Conservation (phyloP, 352 stramenopile genomes). For the Globisporangium cylindrosporum region DNA sequence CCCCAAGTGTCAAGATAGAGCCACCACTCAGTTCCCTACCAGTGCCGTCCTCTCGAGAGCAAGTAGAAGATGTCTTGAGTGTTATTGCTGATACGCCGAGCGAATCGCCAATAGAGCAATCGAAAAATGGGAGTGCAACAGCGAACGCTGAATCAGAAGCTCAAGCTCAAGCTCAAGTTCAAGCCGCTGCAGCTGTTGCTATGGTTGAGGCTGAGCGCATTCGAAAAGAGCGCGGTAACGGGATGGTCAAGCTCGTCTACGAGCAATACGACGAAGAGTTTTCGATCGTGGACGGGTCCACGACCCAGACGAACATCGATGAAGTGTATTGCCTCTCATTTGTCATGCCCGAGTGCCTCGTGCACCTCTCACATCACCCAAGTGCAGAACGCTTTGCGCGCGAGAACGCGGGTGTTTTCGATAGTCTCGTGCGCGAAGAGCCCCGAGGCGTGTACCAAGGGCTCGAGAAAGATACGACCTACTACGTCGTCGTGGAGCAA, state of each 20-base stretch:
- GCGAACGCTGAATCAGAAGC: neutral
- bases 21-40: neutral
- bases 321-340: constrained; percentile 88
- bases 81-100: neutral
- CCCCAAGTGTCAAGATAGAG: neutral
- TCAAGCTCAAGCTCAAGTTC: neutral
- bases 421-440: constrained; percentile 66
- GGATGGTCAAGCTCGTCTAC: constrained; percentile 78
- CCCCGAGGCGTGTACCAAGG: constrained; percentile 66
- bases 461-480: constrained; percentile 61
- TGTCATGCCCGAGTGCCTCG: constrained; percentile 84
- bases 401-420: constrained; percentile 44
- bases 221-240: constrained; percentile 50
- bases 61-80: neutral
- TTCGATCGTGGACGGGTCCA: constrained; percentile 68
- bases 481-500: constrained; percentile 85
- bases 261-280: constrained; percentile 88
- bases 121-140: neutral
- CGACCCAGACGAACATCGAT: constrained; percentile 72
- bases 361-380: constrained; percentile 62
- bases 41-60: neutral
- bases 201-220: constrained; percentile 24
- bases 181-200: neutral
- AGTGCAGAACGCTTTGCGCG: constrained; percentile 50
- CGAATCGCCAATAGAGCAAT: neutral